A percentile compares a stretch with the other conserved stretches of the same genome.
These are phyloP conservation scores for Chenopodium suecicum DNA, from an alignment of 148 eudicot species.

Conservation along the genomic window DNA sequence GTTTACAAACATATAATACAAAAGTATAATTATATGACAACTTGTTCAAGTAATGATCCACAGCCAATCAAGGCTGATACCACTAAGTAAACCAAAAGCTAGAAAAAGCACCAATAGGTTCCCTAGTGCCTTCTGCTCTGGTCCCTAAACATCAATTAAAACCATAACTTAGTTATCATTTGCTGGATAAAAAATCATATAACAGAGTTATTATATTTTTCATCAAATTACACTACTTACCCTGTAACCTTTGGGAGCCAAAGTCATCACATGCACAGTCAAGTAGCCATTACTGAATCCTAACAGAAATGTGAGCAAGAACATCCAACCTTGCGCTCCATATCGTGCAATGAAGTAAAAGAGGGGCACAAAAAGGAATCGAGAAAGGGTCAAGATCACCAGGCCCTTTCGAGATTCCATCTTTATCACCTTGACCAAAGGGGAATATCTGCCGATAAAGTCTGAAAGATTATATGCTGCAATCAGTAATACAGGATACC, in stretches of 20 bases:
- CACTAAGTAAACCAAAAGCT: slow-evolving; percentile 54
- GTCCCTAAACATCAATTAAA: slow-evolving; percentile 41
- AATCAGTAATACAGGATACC: slow-evolving; percentile 26
- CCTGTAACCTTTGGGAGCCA: slow-evolving; percentile 11
- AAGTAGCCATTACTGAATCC: slow-evolving; percentile 29
- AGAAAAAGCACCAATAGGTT: slow-evolving; percentile 54
- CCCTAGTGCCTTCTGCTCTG: slow-evolving; percentile 75
- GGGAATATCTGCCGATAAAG: slow-evolving; percentile 20
- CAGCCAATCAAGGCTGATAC: slow-evolving; percentile 65
- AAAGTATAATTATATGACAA: too few relatives aligned
- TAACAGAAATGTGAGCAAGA: slow-evolving; percentile 11
- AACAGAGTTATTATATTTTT: background rate
- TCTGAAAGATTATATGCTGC: slow-evolving; percentile 25
- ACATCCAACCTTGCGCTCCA: slow-evolving; percentile 22
- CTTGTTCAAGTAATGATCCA: slow-evolving; percentile 40
- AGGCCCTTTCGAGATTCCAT: slow-evolving; percentile 21
- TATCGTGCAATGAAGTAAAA: slow-evolving; percentile 30
- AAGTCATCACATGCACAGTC: slow-evolving; percentile 29
- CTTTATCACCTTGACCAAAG: background rate
- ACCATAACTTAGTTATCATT: background rate
- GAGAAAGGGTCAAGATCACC: slow-evolving; percentile 3
- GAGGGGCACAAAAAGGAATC: slow-evolving; percentile 11
- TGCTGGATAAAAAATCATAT: background rate
- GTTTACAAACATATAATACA: too few relatives aligned
- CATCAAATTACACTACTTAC: background rate